Base-by-base conservation (phyloP, 257 asterid genomes). In the Solanum chiquidenum region DNA sequence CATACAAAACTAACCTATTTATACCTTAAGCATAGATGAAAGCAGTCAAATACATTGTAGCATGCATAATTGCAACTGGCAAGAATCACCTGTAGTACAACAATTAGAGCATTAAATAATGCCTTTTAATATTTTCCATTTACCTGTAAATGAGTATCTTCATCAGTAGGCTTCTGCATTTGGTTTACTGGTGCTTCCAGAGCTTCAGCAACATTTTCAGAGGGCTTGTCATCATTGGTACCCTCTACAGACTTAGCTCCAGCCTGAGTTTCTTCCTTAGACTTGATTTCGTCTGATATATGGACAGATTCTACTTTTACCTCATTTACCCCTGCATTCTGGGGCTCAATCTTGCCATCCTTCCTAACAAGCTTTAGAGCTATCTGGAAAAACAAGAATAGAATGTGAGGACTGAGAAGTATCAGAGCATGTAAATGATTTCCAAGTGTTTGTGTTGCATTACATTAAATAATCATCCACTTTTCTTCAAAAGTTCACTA, bases 341-440 rank as follows among this genome's bases (percentile, higher is more conserved):
- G 87, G 79, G 92, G 90, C 83, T 92, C 93, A 62, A 75, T 64
- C 55, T 88, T 58, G 86, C 90, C 91, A 87, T 94, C 95, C 86
- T 90, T 87, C 21, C 98, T 94, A 62, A 97, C 99, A 90, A 96
- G 97, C 90, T 95, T 92, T 74, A 96, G 92, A 76, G 98, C 99
- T 88, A 97, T 96, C 99, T 97, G 92, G 68, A 86, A 90, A 71
- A 84, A 83, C 37, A 86, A 83, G 42, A 69, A 20, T 52, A 86
- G 75, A 40, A 86, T 11, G 84, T 14, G 88, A 21, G 44, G 46
- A 66, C 34, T 40, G 87, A 44, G 31, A 64, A 62, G 62, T 16
- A 80, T 29, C 68, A 80, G 29, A 80, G 27, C 85, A 46, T 46
- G 85, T 29, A 80, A 46, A 46, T 20, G 29, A 46, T 46, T 35